Conservation (phyloP, 768 basidiomycete genomes). For the Tricholoma flavovirens region DNA sequence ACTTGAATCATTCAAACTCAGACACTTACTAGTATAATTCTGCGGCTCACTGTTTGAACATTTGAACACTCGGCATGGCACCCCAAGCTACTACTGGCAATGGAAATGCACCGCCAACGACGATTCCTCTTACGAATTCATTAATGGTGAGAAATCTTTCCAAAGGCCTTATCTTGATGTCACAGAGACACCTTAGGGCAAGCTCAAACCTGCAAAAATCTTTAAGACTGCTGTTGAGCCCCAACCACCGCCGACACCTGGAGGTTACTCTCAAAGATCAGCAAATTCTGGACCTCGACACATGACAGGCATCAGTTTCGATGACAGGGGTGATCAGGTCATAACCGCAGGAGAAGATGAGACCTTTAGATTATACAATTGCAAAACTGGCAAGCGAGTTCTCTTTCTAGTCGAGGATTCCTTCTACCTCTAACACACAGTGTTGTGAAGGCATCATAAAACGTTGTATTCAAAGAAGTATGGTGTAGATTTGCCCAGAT, state of each 20-base stretch:
- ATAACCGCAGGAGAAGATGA: conserved; percentile 92
- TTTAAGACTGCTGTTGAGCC: conserved; percentile 76
- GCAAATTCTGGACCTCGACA: conserved; percentile 52
- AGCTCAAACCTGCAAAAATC: conserved; percentile 85
- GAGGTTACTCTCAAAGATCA: conserved; percentile 27
- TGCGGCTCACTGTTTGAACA: too few relatives aligned
- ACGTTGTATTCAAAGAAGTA: conserved; percentile 92
- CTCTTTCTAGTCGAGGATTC: conserved; percentile 14
- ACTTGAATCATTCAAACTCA: conserved; percentile 49
- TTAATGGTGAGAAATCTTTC: conserved; percentile 42
- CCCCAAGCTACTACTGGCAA: conserved; percentile 38
- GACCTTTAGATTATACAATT: conserved; percentile 83
- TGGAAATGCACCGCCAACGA: conserved; percentile 25
- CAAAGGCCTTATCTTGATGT: not conserved
- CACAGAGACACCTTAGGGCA: conserved; percentile 38
- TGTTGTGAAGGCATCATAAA: conserved; percentile 55
- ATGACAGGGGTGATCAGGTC: conserved; percentile 82
- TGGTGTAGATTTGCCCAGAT: conserved; percentile 89
- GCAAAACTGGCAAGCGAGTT: conserved; percentile 91
- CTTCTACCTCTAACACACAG: conserved; percentile 15
- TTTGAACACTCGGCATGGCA: conserved; percentile 28
- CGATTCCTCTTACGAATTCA: conserved; percentile 39
- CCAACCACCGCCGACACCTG: conserved; percentile 40
- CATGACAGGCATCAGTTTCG: conserved; percentile 86
- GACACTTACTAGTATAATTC: too few relatives aligned